Evolutionary conservation across 208 protist species (phyloP).

Genomic region (Trypanosoma vivax): DNA sequence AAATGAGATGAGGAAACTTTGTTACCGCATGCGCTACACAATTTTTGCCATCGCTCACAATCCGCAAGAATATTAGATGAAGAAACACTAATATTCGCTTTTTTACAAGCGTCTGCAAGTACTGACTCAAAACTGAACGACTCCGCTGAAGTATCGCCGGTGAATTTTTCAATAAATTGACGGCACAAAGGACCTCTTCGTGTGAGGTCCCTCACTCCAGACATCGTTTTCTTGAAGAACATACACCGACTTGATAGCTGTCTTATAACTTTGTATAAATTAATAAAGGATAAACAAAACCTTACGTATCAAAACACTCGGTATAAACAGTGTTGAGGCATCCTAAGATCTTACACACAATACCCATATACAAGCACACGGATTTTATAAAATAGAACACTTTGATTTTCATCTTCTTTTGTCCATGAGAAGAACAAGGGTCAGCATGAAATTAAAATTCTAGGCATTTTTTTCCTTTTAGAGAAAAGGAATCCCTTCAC

Average conservation of each 20-base stretch:
- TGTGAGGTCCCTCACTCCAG: conserved; percentile 72
- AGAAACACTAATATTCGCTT: conserved; percentile 40
- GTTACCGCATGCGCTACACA: conserved; percentile 67
- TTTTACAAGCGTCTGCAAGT: conserved; percentile 49
- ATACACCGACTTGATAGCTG: conserved; percentile 16
- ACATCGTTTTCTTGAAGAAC: conserved; percentile 66
- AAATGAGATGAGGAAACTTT: conserved; percentile 51
- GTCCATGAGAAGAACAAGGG: no score
- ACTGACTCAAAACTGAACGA: conserved; percentile 61
- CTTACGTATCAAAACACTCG: not conserved
- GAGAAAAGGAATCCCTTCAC: no score
- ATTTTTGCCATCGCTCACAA: conserved; percentile 76
- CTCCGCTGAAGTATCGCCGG: conserved; percentile 19
- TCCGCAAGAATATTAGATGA: conserved; percentile 39
- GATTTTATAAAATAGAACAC: no score
- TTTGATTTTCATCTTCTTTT: no score
- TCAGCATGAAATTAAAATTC: no score
- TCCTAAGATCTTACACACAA: no score
- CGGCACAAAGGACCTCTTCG: conserved; percentile 29
- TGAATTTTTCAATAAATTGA: conserved; percentile 39
- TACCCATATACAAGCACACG: no score
- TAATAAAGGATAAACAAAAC: not conserved
- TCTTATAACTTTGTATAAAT: not conserved
- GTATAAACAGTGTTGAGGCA: no score
- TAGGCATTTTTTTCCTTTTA: no score